These are phyloP conservation scores for Colletotrichum tamarilloi DNA, from an alignment of 2,329 filamentous ascomycete species.

Conservation along the genomic window DNA sequence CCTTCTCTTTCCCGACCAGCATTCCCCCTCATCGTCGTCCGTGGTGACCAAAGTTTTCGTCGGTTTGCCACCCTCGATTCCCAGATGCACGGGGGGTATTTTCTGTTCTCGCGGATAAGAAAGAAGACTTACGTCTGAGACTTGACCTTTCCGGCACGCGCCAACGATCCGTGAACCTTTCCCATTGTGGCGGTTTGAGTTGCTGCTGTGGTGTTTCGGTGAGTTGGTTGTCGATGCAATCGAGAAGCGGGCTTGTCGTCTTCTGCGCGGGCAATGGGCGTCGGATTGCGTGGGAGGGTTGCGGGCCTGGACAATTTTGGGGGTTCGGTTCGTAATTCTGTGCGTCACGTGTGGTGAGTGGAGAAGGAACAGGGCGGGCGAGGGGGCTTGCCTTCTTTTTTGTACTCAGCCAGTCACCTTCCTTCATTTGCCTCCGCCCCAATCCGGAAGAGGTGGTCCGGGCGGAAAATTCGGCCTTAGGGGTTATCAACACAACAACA, in stretches of 20 bases:
- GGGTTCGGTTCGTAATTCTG: constrained; percentile 24
- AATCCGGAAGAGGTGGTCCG: constrained; percentile 10
- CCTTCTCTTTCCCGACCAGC: constrained; percentile 3
- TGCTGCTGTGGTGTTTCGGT: constrained; percentile 34
- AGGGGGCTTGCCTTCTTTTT: constrained; percentile 4
- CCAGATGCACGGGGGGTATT: neutral
- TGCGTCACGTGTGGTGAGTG: constrained; percentile 33
- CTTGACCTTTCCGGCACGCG: constrained; percentile 98
- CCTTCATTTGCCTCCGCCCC: neutral
- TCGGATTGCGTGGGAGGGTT: constrained; percentile 15
- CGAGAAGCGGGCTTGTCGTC: constrained; percentile 11
- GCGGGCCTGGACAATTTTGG: constrained; percentile 16
- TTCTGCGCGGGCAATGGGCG: constrained; percentile 28
- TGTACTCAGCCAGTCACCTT: neutral
- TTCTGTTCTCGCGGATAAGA: constrained; percentile 11
- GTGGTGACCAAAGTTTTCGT: constrained; percentile 12
- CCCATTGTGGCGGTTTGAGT: constrained; percentile 44
- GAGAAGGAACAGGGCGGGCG: constrained; percentile 26
- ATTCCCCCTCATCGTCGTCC: constrained; percentile 4
- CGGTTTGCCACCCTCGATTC: constrained; percentile 7
- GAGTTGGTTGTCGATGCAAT: constrained; percentile 34
- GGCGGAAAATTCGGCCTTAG: constrained; percentile 13
- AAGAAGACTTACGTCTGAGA: constrained; percentile 75
- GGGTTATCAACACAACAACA: neutral
- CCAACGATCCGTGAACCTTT: constrained; percentile 86